Percentiles rank a stretch among this genome's conserved stretches.
These are phyloP conservation scores for Chalaropsis ovoidea DNA, from an alignment of 2,329 filamentous ascomycete species.

Conservation along the genomic window DNA sequence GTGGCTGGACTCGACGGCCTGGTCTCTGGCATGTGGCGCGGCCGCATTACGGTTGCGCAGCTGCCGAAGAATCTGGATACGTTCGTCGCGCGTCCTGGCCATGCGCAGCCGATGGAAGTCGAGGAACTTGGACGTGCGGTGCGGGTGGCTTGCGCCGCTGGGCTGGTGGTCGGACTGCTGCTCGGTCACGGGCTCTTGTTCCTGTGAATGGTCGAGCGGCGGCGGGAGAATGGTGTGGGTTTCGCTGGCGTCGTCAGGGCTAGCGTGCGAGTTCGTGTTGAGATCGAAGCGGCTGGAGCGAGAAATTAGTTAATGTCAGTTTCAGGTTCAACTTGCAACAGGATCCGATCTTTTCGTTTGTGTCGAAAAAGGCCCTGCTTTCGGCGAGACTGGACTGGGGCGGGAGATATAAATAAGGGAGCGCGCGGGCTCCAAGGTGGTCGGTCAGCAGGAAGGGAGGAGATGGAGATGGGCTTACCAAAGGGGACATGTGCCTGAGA, in stretches of 20 bases:
- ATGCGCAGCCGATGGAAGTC: slow-evolving; percentile 49
- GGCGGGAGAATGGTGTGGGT: slow-evolving; percentile 32
- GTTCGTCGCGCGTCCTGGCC: slow-evolving; percentile 48
- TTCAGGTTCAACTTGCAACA: neutral
- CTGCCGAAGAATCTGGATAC: slow-evolving; percentile 49
- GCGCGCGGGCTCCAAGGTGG: too few relatives aligned
- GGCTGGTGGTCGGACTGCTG: slow-evolving; percentile 31
- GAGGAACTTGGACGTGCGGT: slow-evolving; percentile 43
- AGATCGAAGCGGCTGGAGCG: slow-evolving; percentile 45
- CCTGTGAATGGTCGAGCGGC: slow-evolving; percentile 37
- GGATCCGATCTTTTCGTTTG: neutral
- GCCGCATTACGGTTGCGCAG: slow-evolving; percentile 28
- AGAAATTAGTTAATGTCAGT: slow-evolving; percentile 11
- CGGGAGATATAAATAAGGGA: slow-evolving; percentile 4
- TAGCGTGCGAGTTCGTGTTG: slow-evolving; percentile 28
- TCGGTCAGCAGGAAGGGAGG: neutral
- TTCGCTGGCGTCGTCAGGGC: slow-evolving; percentile 23
- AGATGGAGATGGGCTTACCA: slow-evolving; percentile 43
- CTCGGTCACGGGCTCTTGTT: slow-evolving; percentile 30
- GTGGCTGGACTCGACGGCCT: neutral
- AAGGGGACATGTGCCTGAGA: slow-evolving; percentile 58
- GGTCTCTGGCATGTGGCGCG: neutral
- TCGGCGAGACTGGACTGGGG: neutral
- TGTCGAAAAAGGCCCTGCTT: neutral
- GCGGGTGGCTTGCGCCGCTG: neutral